Base-by-base conservation (phyloP, 2,329 filamentous ascomycete species). In the Xylariaceae sp. region DNA sequence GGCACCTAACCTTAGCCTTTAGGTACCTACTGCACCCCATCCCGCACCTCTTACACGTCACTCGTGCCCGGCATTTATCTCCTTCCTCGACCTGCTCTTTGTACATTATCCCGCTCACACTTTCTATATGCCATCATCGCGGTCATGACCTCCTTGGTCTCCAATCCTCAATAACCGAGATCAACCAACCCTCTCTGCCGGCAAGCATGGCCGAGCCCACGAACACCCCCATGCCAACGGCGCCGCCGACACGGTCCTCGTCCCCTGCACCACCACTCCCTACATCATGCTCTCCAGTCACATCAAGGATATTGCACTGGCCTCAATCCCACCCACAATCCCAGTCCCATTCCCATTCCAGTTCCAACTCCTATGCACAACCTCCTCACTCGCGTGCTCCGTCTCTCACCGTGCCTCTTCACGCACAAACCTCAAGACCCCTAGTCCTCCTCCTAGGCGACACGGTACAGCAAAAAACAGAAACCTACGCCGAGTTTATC, bases 361-460 rank as follows among this genome's bases (percentile, higher is more conserved):
- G 3, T n/a, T 35, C 46, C 46, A 39, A 47, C 12, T 8, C 42
- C 8, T 53, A 50, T 12, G 30, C 40, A n/a, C 53, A 50, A 35
- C 51, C 45, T 19, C 19, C 19, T 55, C 56, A 60, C 62, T 53
- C 56, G 9, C 51, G 57, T 3, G 52, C 40, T 0, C 29, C 34
- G 1, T 58, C 58, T 31, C 52, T 56, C 47, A 53, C 67, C 46
- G 51, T 66, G 40, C 56, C 64, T 47, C 53, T 57, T 19, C 46
- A 44, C 2, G 48, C 65, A 0, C 42, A 62, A 2, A 59, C 62
- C 4, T 55, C 60, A 12, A 76, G 70, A 57, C 75, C 71, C 44
- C 80, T 85, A 60, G 85, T 94, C 56, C 80, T 95, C 62, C 86
- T 85, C 73, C 84, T 90, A 70, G 89, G 89, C 59, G 88, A 91